Conservation (phyloP, 2,329 filamentous ascomycete genomes). For the Penicillium crustosum region DNA sequence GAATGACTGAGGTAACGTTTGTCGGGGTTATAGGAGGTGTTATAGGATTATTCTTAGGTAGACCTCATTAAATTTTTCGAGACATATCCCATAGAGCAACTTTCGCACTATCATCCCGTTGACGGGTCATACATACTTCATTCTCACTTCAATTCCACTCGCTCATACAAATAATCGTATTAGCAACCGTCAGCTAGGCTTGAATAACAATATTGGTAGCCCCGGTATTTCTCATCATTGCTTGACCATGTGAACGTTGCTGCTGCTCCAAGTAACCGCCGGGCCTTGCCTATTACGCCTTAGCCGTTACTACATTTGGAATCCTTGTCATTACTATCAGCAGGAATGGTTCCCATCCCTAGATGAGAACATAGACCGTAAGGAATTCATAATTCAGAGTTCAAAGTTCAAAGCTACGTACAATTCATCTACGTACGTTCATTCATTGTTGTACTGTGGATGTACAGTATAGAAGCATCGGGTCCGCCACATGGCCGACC, state of each 20-base stretch:
- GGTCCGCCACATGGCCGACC: background rate
- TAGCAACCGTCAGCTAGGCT: background rate
- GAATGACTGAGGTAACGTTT: background rate
- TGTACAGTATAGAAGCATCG: background rate
- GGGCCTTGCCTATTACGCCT: background rate
- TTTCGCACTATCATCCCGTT: background rate
- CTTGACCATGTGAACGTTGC: background rate
- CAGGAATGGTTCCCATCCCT: background rate
- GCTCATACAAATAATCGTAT: conserved; percentile 22
- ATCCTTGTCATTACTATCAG: background rate
- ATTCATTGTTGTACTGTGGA: background rate
- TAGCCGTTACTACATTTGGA: background rate
- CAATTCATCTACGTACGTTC: background rate
- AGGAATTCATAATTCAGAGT: background rate
- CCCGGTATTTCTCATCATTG: background rate
- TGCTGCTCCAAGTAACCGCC: background rate
- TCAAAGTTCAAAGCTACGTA: no score
- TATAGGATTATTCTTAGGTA: background rate
- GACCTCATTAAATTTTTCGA: no score
- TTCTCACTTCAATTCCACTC: conserved; percentile 20
- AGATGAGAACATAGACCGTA: background rate
- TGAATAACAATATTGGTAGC: background rate
- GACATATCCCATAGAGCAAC: background rate
- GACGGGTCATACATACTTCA: background rate
- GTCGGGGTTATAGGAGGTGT: no score